Conservation (phyloP, 768 basidiomycete genomes). For the Vararia minispora region DNA sequence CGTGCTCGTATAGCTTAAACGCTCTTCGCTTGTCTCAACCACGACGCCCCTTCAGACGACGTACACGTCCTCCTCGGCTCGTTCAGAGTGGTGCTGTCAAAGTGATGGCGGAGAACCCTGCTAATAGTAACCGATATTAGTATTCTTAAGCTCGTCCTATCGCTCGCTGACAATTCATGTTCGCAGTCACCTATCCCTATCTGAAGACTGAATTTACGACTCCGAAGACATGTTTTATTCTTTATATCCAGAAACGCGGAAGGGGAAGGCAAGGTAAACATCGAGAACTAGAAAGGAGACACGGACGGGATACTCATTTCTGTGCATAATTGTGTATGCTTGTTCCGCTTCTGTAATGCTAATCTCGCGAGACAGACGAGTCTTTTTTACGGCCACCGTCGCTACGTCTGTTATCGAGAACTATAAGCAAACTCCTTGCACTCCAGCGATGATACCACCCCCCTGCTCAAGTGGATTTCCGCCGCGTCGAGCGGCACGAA, state of each 20-base stretch:
- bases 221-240: conserved; percentile 11
- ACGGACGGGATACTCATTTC: conserved; percentile 12
- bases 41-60: no score
- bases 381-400: conserved; percentile 10
- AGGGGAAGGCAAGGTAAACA: conserved; percentile 1
- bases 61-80: no score
- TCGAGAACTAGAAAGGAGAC: conserved; percentile 6
- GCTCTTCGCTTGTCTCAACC: no score
- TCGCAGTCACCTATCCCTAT: no score
- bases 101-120: no score
- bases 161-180: no score
- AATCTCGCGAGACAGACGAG: conserved; percentile 5
- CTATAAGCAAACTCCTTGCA: conserved; percentile 7
- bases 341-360: not conserved
- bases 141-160: no score
- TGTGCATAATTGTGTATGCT: conserved; percentile 1
- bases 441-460: not conserved
- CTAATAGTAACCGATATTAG: no score
- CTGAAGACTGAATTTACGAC: no score
- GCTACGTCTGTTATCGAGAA: conserved; percentile 12
- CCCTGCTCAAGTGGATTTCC: conserved; percentile 3
- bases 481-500: not conserved
- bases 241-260: conserved; percentile 2
- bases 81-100: no score
- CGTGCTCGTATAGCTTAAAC: no score